These are phyloP conservation scores for Xylaria sp. DNA, from an alignment of 2,329 filamentous ascomycete species.

Conservation along the genomic window DNA sequence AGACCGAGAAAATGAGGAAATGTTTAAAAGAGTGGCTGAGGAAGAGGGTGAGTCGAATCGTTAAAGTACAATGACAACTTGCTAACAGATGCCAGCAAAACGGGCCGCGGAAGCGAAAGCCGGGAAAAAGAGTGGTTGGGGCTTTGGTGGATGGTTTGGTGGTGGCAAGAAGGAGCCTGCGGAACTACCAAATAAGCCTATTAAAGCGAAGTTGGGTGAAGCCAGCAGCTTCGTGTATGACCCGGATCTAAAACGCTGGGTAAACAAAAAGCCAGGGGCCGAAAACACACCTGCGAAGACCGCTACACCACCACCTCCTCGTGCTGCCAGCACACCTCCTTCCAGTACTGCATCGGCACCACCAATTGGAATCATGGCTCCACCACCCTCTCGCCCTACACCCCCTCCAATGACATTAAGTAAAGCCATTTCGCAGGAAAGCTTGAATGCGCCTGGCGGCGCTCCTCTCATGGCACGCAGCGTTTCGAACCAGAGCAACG, in stretches of 20 bases:
- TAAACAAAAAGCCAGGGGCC: constrained; percentile 90
- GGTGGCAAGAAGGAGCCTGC: constrained; percentile 72
- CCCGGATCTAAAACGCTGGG: constrained; percentile 95
- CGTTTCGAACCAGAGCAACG: constrained; percentile 58
- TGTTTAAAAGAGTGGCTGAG: constrained; percentile 85
- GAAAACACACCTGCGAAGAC: constrained; percentile 68
- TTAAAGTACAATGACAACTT: not conserved
- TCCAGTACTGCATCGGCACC: constrained; percentile 53
- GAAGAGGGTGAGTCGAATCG: constrained; percentile 67
- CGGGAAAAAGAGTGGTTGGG: constrained; percentile 76
- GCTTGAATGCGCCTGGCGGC: constrained; percentile 47
- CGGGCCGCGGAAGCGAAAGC: constrained; percentile 64
- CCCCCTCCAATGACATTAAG: constrained; percentile 48
- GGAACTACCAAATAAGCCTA: constrained; percentile 69
- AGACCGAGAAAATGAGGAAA: constrained; percentile 83
- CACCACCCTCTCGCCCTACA: constrained; percentile 39
- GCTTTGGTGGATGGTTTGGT: constrained; percentile 85
- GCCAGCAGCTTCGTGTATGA: constrained; percentile 94
- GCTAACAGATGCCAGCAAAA: constrained; percentile 61
- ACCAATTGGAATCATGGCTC: constrained; percentile 38
- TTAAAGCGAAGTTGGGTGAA: constrained; percentile 93
- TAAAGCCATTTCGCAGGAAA: constrained; percentile 52
- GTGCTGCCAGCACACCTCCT: constrained; percentile 64
- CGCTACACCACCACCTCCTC: constrained; percentile 83
- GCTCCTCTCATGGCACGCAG: constrained; percentile 59